Evolutionary conservation across 208 protist species (phyloP), one percentile per base, ranked within the genome.

Genomic region (Leptomonas pyrrhocoris): DNA sequence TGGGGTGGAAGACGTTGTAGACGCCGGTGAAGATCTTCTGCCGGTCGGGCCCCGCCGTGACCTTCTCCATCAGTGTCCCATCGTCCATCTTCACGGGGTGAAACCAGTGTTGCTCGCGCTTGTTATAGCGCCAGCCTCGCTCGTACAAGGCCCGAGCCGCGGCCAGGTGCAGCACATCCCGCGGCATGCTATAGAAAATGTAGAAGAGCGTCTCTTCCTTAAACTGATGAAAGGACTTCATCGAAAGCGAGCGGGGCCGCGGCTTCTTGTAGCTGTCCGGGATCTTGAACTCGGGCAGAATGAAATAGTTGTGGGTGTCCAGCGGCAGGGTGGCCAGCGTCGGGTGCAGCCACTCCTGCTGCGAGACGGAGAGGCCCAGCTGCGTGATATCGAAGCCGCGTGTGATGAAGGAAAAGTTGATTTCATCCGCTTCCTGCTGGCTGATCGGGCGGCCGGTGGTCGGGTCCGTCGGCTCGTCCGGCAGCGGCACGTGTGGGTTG

Each of bases 141-240:
- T 96, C 92, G 74, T 94, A 92, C 34, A 99, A 72, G 30, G 98
- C 96, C 0, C 83, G 76, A 11, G 97, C 97, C 4, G 96, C 97
- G 34, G 92, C 91, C 6, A 98, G 65, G 77, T 99, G 98, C 25
- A 99, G 83, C 42, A 98, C 88, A 72, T 99, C 98, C 9, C 97
- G 77, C 21, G 98, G 98, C 98, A 99, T 99, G 57, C 89, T 91
- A 78, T 99, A 99, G 76, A 99, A 99, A 60, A 99, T 98, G 78
- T 99, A 99, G 56, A 99, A 98, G 19, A 99, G 87, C 18, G 97
- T 99, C 21, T 98, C 95, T 30, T 98, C 81, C 62, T 96, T 94
- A 73, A 97, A 98, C 68, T 94, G 86, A 12, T 85, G 76, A 58
- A 98, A 95, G 36, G 88, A 80, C 61, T 89, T 90, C 68, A 96